A percentile compares a stretch with the other conserved stretches of the same genome.
These are phyloP conservation scores for Cladosporium halotolerans DNA, from an alignment of 2,329 filamentous ascomycete species.

Conservation along the genomic window DNA sequence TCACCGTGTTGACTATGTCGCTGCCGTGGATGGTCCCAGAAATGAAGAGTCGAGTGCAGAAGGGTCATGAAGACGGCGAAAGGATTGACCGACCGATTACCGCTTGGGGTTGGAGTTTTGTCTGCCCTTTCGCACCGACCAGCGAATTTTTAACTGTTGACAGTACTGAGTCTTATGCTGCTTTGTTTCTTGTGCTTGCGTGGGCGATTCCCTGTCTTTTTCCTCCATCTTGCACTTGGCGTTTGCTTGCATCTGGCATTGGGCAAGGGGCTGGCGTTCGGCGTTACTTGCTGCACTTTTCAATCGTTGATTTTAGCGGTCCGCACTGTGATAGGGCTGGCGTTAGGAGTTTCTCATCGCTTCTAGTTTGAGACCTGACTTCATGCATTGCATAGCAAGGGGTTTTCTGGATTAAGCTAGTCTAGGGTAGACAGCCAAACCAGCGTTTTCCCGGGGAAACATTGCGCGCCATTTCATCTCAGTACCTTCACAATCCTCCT, in stretches of 20 bases:
- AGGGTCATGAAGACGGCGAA: not conserved
- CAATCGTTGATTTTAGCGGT: not conserved
- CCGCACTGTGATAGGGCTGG: not conserved
- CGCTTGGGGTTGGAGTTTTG: not conserved
- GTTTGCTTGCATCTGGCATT: too few relatives aligned
- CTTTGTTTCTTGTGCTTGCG: too few relatives aligned
- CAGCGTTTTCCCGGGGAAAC: not conserved
- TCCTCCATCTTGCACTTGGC: too few relatives aligned
- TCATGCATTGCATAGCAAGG: too few relatives aligned
- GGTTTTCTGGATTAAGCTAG: too few relatives aligned
- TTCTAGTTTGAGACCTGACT: too few relatives aligned
- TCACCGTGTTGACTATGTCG: too few relatives aligned
- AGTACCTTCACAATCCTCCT: conserved; percentile 62
- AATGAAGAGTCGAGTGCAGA: not conserved
- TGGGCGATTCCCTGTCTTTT: too few relatives aligned
- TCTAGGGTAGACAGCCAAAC: not conserved
- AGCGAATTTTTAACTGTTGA: too few relatives aligned
- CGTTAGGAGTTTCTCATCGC: too few relatives aligned
- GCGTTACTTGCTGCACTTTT: not conserved
- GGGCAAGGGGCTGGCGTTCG: not conserved
- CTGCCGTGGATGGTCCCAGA: not conserved
- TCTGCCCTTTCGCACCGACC: not conserved
- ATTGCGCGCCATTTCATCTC: not conserved
- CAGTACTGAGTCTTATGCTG: too few relatives aligned
- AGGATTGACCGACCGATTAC: not conserved